Percentiles rank a stretch among this genome's conserved stretches.
These are phyloP conservation scores for Talaromyces albobiverticillius DNA, from an alignment of 2,329 filamentous ascomycete species.

Conservation along the genomic window DNA sequence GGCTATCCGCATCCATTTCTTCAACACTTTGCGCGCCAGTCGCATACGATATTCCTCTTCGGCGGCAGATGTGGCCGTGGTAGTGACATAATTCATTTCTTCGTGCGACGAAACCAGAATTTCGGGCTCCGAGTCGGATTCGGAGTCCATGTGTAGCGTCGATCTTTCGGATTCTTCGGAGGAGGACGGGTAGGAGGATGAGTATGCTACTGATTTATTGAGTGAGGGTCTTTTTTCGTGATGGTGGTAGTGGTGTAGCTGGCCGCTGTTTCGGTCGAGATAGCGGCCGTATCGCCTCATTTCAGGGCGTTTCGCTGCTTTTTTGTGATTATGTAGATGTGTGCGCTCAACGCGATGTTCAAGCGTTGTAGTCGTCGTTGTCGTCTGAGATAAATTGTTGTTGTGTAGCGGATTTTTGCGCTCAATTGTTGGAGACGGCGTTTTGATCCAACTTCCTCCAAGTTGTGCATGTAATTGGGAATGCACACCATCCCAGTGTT, in stretches of 20 bases:
- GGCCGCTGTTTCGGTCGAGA: constrained; percentile 5
- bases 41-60: constrained; percentile 57
- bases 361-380: constrained; percentile 6
- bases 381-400: constrained; percentile 21
- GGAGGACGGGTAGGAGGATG: constrained; percentile 10
- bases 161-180: constrained; percentile 9
- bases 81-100: constrained; percentile 37
- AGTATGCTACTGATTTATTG: neutral
- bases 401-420: constrained; percentile 1
- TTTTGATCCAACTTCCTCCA: constrained; percentile 48
- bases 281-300: constrained; percentile 14
- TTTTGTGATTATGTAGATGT: too few species aligned
- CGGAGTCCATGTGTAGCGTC: constrained; percentile 36
- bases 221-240: neutral
- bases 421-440: constrained; percentile 30
- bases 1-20: constrained; percentile 70
- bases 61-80: constrained; percentile 37
- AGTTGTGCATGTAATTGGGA: constrained; percentile 50
- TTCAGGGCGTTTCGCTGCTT: constrained; percentile 5
- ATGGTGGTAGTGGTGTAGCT: neutral
- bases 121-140: constrained; percentile 41
- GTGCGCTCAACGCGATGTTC: constrained; percentile 3
- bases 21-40: constrained; percentile 66
- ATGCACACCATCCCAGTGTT: constrained; percentile 67
- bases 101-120: constrained; percentile 34